These are phyloP conservation scores for Aegilops longissima DNA, from an alignment of 176 grass and related monocot species.

Conservation along the genomic window DNA sequence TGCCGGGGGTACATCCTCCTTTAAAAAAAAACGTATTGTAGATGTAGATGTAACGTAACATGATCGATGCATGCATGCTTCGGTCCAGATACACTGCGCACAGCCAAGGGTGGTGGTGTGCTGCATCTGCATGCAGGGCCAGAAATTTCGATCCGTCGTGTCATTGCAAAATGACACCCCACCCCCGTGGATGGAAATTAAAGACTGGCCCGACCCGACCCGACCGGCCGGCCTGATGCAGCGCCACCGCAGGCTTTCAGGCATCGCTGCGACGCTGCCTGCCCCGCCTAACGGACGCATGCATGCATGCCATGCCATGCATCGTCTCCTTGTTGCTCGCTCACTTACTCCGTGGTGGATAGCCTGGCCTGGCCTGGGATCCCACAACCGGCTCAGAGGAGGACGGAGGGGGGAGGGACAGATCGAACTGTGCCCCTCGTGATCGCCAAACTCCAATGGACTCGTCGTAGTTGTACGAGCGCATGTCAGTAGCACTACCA, in stretches of 20 bases:
- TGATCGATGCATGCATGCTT: neutral
- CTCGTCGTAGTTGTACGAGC: neutral
- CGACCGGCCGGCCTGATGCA: neutral
- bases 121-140: neutral
- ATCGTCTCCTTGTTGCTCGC: constrained; percentile 33
- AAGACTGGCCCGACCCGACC: neutral
- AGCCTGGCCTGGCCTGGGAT: constrained; percentile 22
- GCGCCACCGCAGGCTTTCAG: constrained; percentile 19
- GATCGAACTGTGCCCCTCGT: constrained; percentile 79
- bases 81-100: neutral
- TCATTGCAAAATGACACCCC: neutral
- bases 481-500: neutral
- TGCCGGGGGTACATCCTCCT: too few relatives aligned
- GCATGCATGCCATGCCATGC: constrained; percentile 3
- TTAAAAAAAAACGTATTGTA: neutral
- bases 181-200: constrained; percentile 1
- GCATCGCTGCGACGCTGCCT: neutral
- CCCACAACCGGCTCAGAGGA: constrained; percentile 26
- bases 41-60: neutral
- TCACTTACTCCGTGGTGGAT: neutral
- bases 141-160: constrained; percentile 24
- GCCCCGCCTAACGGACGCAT: constrained; percentile 7
- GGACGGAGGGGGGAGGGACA: constrained; percentile 22
- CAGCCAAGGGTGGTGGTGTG: neutral
- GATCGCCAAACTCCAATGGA: constrained; percentile 63